Evolutionary conservation across 2,329 filamentous ascomycete genomes (phyloP).

Genomic region (Sporothrix brasiliensis): DNA sequence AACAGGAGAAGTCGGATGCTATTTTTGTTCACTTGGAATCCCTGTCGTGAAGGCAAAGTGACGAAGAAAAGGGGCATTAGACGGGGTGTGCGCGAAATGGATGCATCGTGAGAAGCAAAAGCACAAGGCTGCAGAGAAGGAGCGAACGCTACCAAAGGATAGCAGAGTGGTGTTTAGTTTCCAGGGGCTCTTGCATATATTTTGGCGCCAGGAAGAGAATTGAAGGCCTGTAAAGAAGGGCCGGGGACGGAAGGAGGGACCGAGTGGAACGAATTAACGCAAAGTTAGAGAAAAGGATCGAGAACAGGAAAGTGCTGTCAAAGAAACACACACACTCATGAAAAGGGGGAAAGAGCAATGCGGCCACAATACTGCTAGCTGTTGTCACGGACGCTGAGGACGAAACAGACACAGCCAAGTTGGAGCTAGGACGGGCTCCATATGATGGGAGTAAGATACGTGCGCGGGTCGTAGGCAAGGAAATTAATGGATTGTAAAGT

Average conservation of each 20-base stretch:
- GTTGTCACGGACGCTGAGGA: conserved; percentile 29
- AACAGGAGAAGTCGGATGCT: not conserved
- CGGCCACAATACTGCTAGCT: not conserved
- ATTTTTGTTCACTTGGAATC: conserved; percentile 15
- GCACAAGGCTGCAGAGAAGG: conserved; percentile 10
- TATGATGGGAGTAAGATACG: too few species aligned
- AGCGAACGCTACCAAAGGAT: conserved; percentile 1
- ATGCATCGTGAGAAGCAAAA: conserved; percentile 1
- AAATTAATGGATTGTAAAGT: too few species aligned
- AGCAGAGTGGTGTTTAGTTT: not conserved
- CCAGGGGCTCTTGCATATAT: conserved; percentile 25
- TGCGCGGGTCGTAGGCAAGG: not conserved
- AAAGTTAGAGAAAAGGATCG: conserved; percentile 15
- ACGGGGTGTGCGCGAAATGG: not conserved
- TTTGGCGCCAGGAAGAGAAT: not conserved
- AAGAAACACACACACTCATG: not conserved
- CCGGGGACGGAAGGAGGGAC: conserved; percentile 25
- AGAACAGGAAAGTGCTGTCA: conserved; percentile 14
- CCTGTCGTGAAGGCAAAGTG: not conserved
- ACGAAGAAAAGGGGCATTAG: not conserved
- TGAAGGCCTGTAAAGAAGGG: not conserved
- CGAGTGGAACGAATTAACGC: conserved; percentile 23
- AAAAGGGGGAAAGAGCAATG: conserved; percentile 21
- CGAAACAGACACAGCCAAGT: conserved; percentile 33
- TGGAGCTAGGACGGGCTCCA: conserved; percentile 16